Conservation (phyloP, 2,329 filamentous ascomycete genomes). For the Colletotrichum sp. region DNA sequence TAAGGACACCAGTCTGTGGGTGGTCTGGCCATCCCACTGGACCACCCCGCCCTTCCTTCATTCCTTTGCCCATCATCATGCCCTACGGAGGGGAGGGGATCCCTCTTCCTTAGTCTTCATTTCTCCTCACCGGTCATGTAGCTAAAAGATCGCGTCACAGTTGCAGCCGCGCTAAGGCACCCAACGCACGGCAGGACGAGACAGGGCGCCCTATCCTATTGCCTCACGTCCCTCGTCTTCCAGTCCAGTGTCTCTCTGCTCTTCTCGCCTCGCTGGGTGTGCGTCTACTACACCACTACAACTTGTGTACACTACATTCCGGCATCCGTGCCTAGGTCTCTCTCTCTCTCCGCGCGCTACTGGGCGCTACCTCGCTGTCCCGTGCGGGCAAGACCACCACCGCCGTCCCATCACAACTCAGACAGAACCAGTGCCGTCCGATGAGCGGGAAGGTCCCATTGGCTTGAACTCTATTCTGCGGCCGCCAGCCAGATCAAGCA, state of each 20-base stretch:
- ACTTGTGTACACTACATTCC: not conserved
- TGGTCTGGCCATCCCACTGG: not conserved
- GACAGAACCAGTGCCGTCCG: not conserved
- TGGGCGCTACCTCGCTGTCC: not conserved
- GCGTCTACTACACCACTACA: not conserved
- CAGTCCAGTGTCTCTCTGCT: not conserved
- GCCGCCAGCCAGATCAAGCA: conserved; percentile 8
- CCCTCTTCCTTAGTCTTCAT: not conserved
- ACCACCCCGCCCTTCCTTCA: not conserved
- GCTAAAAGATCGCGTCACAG: not conserved
- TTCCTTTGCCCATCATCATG: not conserved
- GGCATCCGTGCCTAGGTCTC: not conserved
- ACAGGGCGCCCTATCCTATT: not conserved
- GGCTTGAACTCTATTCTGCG: conserved; percentile 16
- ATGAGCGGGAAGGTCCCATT: conserved; percentile 15
- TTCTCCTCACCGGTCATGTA: not conserved
- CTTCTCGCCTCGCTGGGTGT: not conserved
- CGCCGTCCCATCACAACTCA: not conserved
- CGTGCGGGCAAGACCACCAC: not conserved
- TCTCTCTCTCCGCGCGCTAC: not conserved
- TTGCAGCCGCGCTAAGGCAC: conserved; percentile 7
- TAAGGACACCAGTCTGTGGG: not conserved
- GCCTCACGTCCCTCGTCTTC: not conserved
- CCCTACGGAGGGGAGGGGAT: not conserved
- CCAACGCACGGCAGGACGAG: not conserved